Conservation (phyloP, 179 eudicot genomes). For the Gypsophila paniculata region DNA sequence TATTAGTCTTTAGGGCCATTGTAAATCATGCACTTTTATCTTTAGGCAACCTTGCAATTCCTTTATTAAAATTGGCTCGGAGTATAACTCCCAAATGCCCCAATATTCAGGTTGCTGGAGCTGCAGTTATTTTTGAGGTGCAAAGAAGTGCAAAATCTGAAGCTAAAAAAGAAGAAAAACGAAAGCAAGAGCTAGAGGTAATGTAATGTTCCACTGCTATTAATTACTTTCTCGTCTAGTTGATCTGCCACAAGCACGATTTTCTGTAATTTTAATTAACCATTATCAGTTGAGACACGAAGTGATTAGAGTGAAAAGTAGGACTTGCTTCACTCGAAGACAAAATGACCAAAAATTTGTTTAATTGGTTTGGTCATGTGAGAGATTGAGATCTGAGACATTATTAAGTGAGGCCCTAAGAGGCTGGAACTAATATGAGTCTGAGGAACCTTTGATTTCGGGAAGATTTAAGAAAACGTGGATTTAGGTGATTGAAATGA, state of each 20-base stretch:
- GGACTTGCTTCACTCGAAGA: too few species aligned
- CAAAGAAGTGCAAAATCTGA: slow-evolving; percentile 79
- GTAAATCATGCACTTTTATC: neutral
- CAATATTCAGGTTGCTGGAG: slow-evolving; percentile 66
- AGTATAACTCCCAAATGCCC: neutral
- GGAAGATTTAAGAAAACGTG: too few species aligned
- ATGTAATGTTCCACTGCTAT: slow-evolving; percentile 9
- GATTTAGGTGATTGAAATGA: too few species aligned
- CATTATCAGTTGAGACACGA: neutral
- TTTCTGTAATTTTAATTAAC: neutral
- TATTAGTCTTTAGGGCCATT: neutral
- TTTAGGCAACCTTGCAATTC: neutral
- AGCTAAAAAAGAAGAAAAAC: slow-evolving; percentile 74
- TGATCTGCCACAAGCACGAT: neutral
- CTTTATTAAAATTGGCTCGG: too few species aligned
- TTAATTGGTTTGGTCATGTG: too few species aligned
- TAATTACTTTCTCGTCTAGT: neutral
- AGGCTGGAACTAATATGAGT: too few species aligned
- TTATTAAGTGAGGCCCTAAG: too few species aligned
- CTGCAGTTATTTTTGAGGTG: slow-evolving; percentile 74
- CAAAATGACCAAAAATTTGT: too few species aligned
- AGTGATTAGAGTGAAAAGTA: too few species aligned
- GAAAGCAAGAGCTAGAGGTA: slow-evolving; percentile 70
- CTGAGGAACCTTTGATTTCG: too few species aligned
- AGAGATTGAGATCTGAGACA: too few species aligned